Conservation (phyloP, 2,329 filamentous ascomycete genomes). For the Diaporthe sp. region DNA sequence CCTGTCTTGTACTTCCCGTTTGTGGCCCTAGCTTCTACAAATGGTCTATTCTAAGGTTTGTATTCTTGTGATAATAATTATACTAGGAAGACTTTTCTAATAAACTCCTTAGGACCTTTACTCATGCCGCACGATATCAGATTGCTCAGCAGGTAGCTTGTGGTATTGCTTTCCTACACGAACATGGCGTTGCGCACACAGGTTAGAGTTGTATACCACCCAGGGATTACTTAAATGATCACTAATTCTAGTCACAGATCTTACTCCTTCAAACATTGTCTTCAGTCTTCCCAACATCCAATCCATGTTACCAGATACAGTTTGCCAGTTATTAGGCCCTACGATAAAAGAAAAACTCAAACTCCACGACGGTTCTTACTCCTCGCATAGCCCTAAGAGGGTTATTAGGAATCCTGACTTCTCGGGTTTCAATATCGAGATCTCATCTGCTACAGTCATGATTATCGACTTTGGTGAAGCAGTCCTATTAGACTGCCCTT, state of each 20-base stretch:
- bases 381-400: neutral
- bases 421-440: neutral
- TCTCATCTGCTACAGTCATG: slow-evolving; percentile 10
- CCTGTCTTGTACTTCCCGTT: slow-evolving; percentile 15
- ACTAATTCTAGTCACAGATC: neutral
- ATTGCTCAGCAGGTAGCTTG: slow-evolving; percentile 1
- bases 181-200: slow-evolving; percentile 9
- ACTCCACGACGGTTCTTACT: neutral
- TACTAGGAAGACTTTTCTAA: neutral
- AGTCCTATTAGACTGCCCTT: slow-evolving; percentile 3
- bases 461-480: slow-evolving; percentile 27
- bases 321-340: slow-evolving; percentile 7
- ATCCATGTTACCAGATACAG: neutral
- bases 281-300: slow-evolving; percentile 16
- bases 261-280: slow-evolving; percentile 13
- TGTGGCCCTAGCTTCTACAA: neutral
- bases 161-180: slow-evolving; percentile 12
- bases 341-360: slow-evolving; percentile 9
- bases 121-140: neutral
- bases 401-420: slow-evolving; percentile 15
- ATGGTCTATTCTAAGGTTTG: neutral
- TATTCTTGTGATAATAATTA: neutral
- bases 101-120: neutral
- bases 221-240: neutral
- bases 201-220: neutral